These are phyloP conservation scores for Aspergillus fijiensis DNA, from an alignment of 2,329 filamentous ascomycete genomes.

Conservation along the genomic window DNA sequence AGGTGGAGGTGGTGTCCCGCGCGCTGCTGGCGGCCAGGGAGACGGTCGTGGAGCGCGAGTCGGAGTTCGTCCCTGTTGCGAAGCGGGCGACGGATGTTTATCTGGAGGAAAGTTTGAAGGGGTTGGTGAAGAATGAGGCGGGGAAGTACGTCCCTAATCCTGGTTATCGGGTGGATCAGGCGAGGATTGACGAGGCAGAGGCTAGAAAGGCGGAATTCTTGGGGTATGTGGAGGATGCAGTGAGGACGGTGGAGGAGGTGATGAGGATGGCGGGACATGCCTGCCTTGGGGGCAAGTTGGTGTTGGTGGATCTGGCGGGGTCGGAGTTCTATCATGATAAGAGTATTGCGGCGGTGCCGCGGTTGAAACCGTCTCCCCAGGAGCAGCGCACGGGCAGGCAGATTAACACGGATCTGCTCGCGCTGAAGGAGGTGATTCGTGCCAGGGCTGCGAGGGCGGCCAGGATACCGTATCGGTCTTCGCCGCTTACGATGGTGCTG, in stretches of 20 bases:
- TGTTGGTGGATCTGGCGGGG: constrained; percentile 50
- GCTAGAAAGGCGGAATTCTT: constrained; percentile 41
- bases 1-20: constrained; percentile 45
- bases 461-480: constrained; percentile 45
- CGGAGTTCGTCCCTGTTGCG: constrained; percentile 47
- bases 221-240: constrained; percentile 33
- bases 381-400: constrained; percentile 45
- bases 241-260: constrained; percentile 29
- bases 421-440: constrained; percentile 50
- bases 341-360: not conserved
- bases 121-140: constrained; percentile 28
- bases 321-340: constrained; percentile 44
- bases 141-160: constrained; percentile 39
- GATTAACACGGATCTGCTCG: constrained; percentile 49
- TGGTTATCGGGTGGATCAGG: constrained; percentile 37
- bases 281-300: constrained; percentile 44
- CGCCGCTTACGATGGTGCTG: constrained; percentile 46
- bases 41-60: constrained; percentile 43
- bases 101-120: constrained; percentile 39
- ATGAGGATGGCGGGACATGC: constrained; percentile 22
- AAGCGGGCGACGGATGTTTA: constrained; percentile 45
- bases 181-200: constrained; percentile 42
- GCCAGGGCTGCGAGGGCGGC: constrained; percentile 36
- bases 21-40: constrained; percentile 38
- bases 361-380: constrained; percentile 34